These are phyloP conservation scores for Backusella psychrophila DNA, from an alignment of 192 early-diverging fungal genomes.

Conservation along the genomic window DNA sequence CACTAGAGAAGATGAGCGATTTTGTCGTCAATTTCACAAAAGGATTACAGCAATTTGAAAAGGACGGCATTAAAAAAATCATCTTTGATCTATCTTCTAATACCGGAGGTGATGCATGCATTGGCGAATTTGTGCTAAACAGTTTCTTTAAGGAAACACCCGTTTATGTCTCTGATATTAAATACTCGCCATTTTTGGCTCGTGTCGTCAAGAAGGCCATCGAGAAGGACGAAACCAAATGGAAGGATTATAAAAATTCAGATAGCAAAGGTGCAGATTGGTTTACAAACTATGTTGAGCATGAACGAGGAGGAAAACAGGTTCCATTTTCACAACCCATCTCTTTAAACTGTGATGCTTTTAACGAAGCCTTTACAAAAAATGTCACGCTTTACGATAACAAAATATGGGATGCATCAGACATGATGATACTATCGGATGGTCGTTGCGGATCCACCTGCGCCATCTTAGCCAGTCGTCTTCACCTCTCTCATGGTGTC, in stretches of 20 bases:
- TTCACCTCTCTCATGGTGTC: conserved; percentile 26
- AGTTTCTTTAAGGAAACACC: conserved; percentile 23
- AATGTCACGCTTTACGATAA: conserved; percentile 8
- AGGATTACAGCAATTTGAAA: conserved; percentile 23
- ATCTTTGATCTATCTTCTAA: conserved; percentile 33
- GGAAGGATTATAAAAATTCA: conserved; percentile 23
- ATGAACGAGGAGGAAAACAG: conserved; percentile 18
- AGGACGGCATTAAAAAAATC: conserved; percentile 23
- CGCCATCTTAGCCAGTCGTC: conserved; percentile 32
- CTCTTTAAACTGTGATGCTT: conserved; percentile 25
- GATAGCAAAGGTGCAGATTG: conserved; percentile 23
- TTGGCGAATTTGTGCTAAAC: conserved; percentile 35
- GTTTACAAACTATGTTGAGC: conserved; percentile 15
- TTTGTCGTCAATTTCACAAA: conserved; percentile 23
- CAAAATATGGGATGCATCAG: conserved; percentile 14
- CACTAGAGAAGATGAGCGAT: conserved; percentile 7
- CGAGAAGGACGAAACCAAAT: conserved; percentile 17
- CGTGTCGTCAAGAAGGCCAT: conserved; percentile 22
- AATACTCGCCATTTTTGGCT: conserved; percentile 23
- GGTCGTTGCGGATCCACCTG: conserved; percentile 36
- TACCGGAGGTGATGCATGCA: conserved; percentile 31
- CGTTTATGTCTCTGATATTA: conserved; percentile 32
- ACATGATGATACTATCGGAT: conserved; percentile 30
- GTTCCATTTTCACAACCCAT: conserved; percentile 29
- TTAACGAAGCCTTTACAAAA: conserved; percentile 5